Evolutionary conservation across 2,329 filamentous ascomycete genomes (phyloP).

Genomic region (Colletotrichum simmondsii): DNA sequence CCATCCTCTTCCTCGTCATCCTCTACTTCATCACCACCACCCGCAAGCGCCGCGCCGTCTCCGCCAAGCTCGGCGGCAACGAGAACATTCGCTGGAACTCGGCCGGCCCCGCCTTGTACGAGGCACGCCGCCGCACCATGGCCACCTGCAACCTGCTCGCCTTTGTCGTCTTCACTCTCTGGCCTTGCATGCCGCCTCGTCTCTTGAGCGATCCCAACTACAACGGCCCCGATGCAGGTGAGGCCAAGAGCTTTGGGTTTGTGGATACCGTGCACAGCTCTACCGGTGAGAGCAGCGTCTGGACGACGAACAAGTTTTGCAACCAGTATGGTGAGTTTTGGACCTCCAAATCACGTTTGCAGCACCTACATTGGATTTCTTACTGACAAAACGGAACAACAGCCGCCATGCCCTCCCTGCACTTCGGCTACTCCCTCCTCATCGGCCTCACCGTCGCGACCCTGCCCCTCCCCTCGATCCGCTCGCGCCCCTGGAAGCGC

Average conservation of each 20-base stretch:
- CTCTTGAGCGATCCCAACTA: conserved; percentile 66
- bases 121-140: conserved; percentile 67
- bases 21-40: conserved; percentile 79
- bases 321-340: conserved; percentile 74
- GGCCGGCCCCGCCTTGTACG: conserved; percentile 61
- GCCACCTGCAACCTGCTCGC: conserved; percentile 63
- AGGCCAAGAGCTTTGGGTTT: conserved; percentile 68
- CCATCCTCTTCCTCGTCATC: conserved; percentile 73
- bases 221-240: conserved; percentile 62
- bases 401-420: conserved; percentile 80
- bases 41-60: conserved; percentile 55
- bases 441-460: conserved; percentile 77
- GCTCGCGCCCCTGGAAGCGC: conserved; percentile 63
- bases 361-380: neutral
- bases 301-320: conserved; percentile 74
- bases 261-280: conserved; percentile 59
- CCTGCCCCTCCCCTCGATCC: conserved; percentile 68
- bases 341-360: neutral
- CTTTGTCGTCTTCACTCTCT: conserved; percentile 63
- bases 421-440: conserved; percentile 80
- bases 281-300: conserved; percentile 61
- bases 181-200: conserved; percentile 66
- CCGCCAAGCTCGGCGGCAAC: conserved; percentile 39
- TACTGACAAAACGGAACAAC: conserved; percentile 21
- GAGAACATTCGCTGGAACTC: conserved; percentile 41